These are phyloP conservation scores for Clarireedia monteithiana DNA, from an alignment of 2,329 filamentous ascomycete species.

Conservation along the genomic window DNA sequence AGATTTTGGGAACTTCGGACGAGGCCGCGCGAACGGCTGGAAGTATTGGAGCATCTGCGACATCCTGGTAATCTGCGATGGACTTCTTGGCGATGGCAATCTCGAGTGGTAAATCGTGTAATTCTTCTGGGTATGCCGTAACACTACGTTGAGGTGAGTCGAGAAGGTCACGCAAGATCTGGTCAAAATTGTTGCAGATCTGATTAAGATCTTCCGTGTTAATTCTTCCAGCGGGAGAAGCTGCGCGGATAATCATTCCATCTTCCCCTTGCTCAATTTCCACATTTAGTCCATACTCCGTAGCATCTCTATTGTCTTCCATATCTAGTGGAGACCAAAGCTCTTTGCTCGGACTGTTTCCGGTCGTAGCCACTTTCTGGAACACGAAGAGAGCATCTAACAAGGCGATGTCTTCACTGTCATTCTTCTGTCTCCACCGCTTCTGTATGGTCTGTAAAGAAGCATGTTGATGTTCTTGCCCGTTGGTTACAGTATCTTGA, in stretches of 20 bases:
- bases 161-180: neutral
- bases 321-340: neutral
- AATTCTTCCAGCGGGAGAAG: conserved; percentile 1
- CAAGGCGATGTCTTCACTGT: neutral
- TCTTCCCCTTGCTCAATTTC: neutral
- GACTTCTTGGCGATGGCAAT: neutral
- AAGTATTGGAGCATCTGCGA: neutral
- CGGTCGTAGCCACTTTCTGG: neutral
- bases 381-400: conserved; percentile 4
- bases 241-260: neutral
- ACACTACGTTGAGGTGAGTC: neutral
- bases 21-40: neutral
- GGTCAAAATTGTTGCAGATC: neutral
- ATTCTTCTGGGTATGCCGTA: neutral
- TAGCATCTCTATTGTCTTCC: neutral
- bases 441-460: conserved; percentile 2
- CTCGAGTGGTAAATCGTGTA: neutral
- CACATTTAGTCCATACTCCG: conserved; percentile 4
- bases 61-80: neutral
- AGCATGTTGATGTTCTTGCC: conserved; percentile 5
- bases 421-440: neutral
- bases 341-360: neutral
- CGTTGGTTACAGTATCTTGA: neutral
- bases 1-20: neutral
- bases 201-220: neutral